Conservation (phyloP, 2,329 filamentous ascomycete genomes). For the Fusarium sp. region DNA sequence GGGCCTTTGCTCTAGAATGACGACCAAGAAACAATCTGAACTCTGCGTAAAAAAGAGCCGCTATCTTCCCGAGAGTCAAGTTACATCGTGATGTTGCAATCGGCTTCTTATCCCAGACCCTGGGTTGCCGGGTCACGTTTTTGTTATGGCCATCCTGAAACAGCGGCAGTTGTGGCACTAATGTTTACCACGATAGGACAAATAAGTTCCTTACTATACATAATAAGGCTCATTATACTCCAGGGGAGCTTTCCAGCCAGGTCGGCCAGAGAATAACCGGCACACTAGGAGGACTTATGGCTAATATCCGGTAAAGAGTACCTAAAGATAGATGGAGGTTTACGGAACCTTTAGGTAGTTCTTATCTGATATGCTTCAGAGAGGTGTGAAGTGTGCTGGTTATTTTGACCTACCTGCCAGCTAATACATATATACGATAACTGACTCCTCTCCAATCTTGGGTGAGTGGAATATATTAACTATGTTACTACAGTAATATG, state of each 20-base stretch:
- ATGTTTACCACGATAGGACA: neutral
- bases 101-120: slow-evolving; percentile 18
- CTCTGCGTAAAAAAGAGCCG: neutral
- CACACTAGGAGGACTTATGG: too few species aligned
- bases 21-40: slow-evolving; percentile 24
- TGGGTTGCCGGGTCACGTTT: slow-evolving; percentile 18
- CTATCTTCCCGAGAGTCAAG: slow-evolving; percentile 4
- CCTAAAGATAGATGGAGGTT: too few species aligned
- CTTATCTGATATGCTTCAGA: too few species aligned
- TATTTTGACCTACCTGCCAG: too few species aligned
- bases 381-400: too few species aligned
- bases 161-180: slow-evolving; percentile 4
- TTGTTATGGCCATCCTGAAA: slow-evolving; percentile 12
- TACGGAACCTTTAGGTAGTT: too few species aligned
- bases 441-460: neutral
- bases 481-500: neutral
- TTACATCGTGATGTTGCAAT: slow-evolving; percentile 29
- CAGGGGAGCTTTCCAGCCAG: neutral
- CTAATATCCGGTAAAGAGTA: too few species aligned
- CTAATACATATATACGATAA: neutral
- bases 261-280: too few species aligned
- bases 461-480: neutral
- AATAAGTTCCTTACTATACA: neutral
- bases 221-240: neutral
- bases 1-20: slow-evolving; percentile 24